These are phyloP conservation scores for Rhodotorula sp. DNA, from an alignment of 1,284 basidiomycete genomes.

Conservation along the genomic window DNA sequence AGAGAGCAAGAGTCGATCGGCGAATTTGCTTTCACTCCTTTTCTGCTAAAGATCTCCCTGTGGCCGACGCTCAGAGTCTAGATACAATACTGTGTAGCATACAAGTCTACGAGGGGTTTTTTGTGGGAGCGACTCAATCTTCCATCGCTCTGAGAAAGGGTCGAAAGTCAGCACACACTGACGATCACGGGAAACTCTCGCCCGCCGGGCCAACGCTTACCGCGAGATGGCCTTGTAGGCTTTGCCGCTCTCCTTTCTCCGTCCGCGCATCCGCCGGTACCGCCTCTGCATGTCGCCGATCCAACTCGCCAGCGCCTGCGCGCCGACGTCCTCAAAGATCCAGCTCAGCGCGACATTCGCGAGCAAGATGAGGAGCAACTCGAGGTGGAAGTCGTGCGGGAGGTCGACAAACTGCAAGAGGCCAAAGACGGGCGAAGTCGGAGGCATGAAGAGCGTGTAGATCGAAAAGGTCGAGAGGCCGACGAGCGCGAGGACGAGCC, in stretches of 20 bases:
- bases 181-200: no score
- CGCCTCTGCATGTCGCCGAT: slow-evolving; percentile 37
- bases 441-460: slow-evolving; percentile 67
- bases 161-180: slow-evolving; percentile 14
- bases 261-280: slow-evolving; percentile 48
- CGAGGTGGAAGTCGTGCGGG: slow-evolving; percentile 66
- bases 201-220: slow-evolving; percentile 45
- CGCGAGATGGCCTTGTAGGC: slow-evolving; percentile 57
- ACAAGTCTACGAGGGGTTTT: neutral
- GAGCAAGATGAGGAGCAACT: slow-evolving; percentile 68
- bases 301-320: slow-evolving; percentile 32
- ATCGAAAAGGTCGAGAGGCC: slow-evolving; percentile 69
- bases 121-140: neutral
- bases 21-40: no score
- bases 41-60: neutral
- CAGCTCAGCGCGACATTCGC: slow-evolving; percentile 74
- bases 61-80: no score
- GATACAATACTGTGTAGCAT: no score
- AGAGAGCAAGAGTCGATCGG: neutral
- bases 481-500: slow-evolving; percentile 67
- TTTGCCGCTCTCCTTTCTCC: slow-evolving; percentile 52
- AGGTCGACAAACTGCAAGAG: slow-evolving; percentile 78
- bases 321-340: slow-evolving; percentile 62
- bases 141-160: slow-evolving; percentile 9
- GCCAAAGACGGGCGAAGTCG: slow-evolving; percentile 62